Evolutionary conservation across 2,329 filamentous ascomycete species (phyloP).

Genomic region (Monosporascus sp.): DNA sequence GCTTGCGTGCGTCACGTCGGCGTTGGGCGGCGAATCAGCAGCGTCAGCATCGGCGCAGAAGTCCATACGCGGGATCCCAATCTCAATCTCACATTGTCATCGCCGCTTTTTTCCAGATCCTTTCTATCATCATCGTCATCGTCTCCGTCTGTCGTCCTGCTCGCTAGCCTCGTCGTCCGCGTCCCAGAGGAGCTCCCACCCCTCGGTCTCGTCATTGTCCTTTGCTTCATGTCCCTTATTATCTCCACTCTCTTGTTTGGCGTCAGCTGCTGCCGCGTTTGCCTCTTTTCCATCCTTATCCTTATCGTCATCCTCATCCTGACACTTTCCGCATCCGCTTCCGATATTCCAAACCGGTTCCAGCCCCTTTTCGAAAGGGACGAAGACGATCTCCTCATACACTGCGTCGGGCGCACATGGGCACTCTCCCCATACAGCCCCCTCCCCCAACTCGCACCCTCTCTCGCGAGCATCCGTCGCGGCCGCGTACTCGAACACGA

Average conservation of each 20-base stretch:
- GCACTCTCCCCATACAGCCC: constrained; percentile 4
- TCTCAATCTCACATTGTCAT: too few species aligned
- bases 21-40: too few species aligned
- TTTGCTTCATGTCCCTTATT: not conserved
- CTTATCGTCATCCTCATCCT: not conserved
- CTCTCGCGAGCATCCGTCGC: not conserved
- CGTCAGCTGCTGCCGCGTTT: not conserved
- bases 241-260: not conserved
- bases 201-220: not conserved
- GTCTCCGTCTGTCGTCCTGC: not conserved
- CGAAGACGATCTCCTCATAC: not conserved
- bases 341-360: not conserved
- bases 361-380: not conserved
- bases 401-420: constrained; percentile 4
- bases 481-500: constrained; percentile 1
- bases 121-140: not conserved
- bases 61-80: too few species aligned
- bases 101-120: not conserved
- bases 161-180: not conserved
- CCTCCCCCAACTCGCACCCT: not conserved
- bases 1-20: too few species aligned
- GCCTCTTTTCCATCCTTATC: not conserved
- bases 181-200: not conserved
- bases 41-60: too few species aligned
- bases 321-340: not conserved